Evolutionary conservation across 768 basidiomycete species (phyloP), one percentile per base, ranked within the genome.

Genomic region (Mycena galericulata): DNA sequence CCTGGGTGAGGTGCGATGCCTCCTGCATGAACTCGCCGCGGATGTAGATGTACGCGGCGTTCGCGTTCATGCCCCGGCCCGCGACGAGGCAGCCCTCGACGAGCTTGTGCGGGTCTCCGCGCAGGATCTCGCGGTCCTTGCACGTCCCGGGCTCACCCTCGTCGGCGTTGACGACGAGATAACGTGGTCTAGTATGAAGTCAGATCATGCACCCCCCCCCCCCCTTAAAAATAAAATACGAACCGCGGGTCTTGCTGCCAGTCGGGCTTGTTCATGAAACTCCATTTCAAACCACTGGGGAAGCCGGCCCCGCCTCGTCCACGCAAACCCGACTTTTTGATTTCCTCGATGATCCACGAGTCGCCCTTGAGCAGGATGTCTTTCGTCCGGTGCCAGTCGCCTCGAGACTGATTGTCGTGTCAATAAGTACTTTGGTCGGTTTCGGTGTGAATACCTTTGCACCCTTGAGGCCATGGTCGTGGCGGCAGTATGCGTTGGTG

Each of bases 91-190:
- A 99, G 9, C 97, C 97, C 78, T 99, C 97, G 73, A 99, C 87
- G 64, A 99, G 92, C 77, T 99, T 99, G 85, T 99, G 97, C 0
- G 97, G 97, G 79, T 99, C 97, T 20, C 97, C 97, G 50, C 97
- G 93, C 75, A 99, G 85, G 75, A 99, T 99, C 81, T 99, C 97
- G 55, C 97, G 92, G 80, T 99, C 97, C 79, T 99, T 99, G 89
- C 97, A 98, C 2, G 97, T 99, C 20, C 97, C 97, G 0, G 97
- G 97, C 80, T 99, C 97, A 56, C 97, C 97, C 82, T 99, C 97
- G 79, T 99, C 97, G 18, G 97, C 97, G 78, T 99, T 98, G 73
- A 99, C 94, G 57, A 99, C 97, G 7, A 99, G 88, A 78, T 99
- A 99, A 26, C 97, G 91, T 4, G 97, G 97, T 57, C 96, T 93